A percentile compares a stretch with the other conserved stretches of the same genome.
Evolutionary conservation across 176 grass and related monocot genomes (phyloP).

Genomic region (Hordeum vulgare): DNA sequence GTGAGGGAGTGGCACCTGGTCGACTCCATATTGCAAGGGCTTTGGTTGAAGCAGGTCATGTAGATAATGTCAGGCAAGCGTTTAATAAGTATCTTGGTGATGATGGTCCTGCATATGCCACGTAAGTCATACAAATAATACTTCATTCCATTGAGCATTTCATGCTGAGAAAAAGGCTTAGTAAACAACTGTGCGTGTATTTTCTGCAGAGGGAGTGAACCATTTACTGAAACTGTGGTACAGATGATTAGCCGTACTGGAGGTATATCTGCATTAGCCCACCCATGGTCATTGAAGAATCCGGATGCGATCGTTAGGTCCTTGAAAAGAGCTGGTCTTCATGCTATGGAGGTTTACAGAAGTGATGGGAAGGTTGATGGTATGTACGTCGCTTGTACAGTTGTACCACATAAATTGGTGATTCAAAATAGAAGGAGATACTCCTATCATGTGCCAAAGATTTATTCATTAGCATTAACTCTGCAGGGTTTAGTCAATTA

Average conservation of each 20-base stretch:
- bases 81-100: conserved; percentile 90
- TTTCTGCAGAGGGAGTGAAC: conserved; percentile 73
- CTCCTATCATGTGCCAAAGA: neutral
- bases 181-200: neutral
- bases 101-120: conserved; percentile 82
- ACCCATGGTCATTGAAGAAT: conserved; percentile 90
- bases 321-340: conserved; percentile 70
- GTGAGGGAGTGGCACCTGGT: conserved; percentile 83
- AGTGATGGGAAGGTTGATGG: conserved; percentile 88
- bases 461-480: conserved; percentile 14
- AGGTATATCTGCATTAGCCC: conserved; percentile 84
- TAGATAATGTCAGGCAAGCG: conserved; percentile 76
- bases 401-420: conserved; percentile 9
- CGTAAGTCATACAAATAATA: conserved; percentile 33
- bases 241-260: conserved; percentile 76
- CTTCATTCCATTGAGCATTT: neutral
- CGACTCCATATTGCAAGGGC: conserved; percentile 81
- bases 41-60: conserved; percentile 77
- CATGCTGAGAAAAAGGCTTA: neutral
- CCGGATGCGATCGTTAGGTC: conserved; percentile 54
- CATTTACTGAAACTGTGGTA: conserved; percentile 72
- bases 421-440: conserved; percentile 1
- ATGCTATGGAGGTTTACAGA: conserved; percentile 92
- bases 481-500: conserved; percentile 66
- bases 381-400: conserved; percentile 23